Evolutionary conservation across 78 protist species (phyloP).

Genomic region (Chrysochromulina parva): DNA sequence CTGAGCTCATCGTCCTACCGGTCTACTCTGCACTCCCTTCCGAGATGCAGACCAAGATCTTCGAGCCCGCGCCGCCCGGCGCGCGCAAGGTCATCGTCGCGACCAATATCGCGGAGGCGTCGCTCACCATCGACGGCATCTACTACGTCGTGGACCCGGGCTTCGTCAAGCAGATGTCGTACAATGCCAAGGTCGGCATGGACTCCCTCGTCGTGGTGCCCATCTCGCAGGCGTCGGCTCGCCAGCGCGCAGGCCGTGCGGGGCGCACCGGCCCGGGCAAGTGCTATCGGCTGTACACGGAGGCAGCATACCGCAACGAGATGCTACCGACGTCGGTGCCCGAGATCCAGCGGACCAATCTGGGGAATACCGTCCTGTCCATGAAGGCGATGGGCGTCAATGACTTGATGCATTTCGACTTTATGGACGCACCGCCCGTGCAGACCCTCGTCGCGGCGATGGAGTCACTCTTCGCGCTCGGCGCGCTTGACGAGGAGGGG

Average conservation of each 20-base stretch:
- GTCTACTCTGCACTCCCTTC: constrained; percentile 79
- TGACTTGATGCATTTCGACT: constrained; percentile 94
- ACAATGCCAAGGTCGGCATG: constrained; percentile 94
- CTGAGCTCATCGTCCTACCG: constrained; percentile 63
- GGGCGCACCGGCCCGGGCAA: constrained; percentile 98
- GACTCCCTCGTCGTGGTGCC: constrained; percentile 93
- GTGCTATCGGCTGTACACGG: constrained; percentile 98
- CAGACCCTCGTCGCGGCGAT: constrained; percentile 51
- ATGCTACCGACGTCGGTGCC: constrained; percentile 93
- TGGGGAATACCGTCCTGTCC: constrained; percentile 89
- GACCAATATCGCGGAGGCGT: constrained; percentile 81
- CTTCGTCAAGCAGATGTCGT: constrained; percentile 88
- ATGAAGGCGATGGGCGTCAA: constrained; percentile 90
- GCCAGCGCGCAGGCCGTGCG: constrained; percentile 71
- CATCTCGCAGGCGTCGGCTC: constrained; percentile 84
- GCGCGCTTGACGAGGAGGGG: constrained; percentile 98
- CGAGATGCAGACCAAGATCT: constrained; percentile 61
- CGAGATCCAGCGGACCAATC: constrained; percentile 99
- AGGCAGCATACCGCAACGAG: constrained; percentile 91
- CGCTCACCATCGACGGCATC: constrained; percentile 73
- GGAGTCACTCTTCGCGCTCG: constrained; percentile 76
- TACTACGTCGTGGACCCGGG: constrained; percentile 86
- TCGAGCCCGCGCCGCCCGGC: constrained; percentile 77
- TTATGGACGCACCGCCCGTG: constrained; percentile 98
- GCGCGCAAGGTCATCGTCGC: constrained; percentile 60